These are phyloP conservation scores for Panicum virgatum DNA, from an alignment of 202 grass and related monocot species.

Conservation along the genomic window DNA sequence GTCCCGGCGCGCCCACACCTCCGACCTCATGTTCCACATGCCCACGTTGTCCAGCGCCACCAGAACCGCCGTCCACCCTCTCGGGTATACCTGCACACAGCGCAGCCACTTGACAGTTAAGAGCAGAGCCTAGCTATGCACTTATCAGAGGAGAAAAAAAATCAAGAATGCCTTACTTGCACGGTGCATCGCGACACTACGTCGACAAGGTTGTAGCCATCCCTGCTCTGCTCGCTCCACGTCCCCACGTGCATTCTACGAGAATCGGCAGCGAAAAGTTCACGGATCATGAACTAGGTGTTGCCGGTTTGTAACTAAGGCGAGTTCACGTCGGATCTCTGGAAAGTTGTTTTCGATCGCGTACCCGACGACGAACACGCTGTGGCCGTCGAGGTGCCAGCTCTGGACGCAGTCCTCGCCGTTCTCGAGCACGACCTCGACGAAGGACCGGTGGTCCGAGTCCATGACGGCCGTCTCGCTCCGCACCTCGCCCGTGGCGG, in stretches of 20 bases:
- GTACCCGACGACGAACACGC: conserved; percentile 81
- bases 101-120: background rate
- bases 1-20: background rate
- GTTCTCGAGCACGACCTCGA: conserved; percentile 86
- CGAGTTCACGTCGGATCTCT: background rate
- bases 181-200: conserved; percentile 76
- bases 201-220: conserved; percentile 71
- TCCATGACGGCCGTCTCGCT: conserved; percentile 72
- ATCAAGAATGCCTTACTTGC: conserved; percentile 48
- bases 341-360: background rate
- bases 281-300: background rate
- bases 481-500: background rate
- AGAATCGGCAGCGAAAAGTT: background rate
- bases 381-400: conserved; percentile 92
- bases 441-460: conserved; percentile 67
- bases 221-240: conserved; percentile 63
- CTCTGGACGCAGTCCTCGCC: conserved; percentile 62
- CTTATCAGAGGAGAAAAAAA: too few relatives aligned
- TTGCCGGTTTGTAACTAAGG: background rate
- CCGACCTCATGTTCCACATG: background rate
- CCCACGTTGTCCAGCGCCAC: background rate
- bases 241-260: conserved; percentile 65
- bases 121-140: background rate
- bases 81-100: background rate
- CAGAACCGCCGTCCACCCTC: background rate